phyloP scores from a whole-genome alignment of 2,329 filamentous ascomycete species.

The Talaromyces rugulosus region DNA sequence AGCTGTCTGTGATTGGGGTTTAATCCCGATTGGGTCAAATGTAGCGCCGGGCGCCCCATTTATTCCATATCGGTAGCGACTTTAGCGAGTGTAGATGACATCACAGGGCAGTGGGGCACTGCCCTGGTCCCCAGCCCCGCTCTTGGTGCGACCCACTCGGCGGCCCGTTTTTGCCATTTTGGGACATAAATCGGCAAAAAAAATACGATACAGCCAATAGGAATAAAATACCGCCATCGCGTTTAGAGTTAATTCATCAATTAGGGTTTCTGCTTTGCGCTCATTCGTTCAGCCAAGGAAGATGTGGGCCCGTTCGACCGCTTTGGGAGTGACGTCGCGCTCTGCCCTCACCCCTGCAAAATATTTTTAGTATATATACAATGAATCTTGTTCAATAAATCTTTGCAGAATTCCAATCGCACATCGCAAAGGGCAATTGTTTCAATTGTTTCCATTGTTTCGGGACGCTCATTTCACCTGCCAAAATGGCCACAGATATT shows the following conservation, averaged over 20 bases:
- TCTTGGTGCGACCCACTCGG: background rate
- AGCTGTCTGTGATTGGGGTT: background rate
- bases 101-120: background rate
- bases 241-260: background rate
- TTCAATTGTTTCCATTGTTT: background rate
- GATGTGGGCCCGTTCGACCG: background rate
- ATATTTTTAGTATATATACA: background rate
- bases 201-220: background rate
- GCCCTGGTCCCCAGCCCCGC: background rate
- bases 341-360: background rate
- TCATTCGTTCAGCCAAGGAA: background rate
- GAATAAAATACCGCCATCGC: background rate
- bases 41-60: background rate
- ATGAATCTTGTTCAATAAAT: background rate
- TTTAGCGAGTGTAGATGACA: background rate
- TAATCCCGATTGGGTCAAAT: background rate
- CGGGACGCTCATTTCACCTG: too few species aligned
- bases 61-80: background rate
- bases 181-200: background rate
- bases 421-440: background rate
- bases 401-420: background rate
- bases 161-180: background rate
- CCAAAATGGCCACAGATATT: background rate
- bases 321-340: background rate
- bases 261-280: background rate